phyloP scores from a whole-genome alignment of 306 rosid genomes.

The Prunus armeniaca region DNA sequence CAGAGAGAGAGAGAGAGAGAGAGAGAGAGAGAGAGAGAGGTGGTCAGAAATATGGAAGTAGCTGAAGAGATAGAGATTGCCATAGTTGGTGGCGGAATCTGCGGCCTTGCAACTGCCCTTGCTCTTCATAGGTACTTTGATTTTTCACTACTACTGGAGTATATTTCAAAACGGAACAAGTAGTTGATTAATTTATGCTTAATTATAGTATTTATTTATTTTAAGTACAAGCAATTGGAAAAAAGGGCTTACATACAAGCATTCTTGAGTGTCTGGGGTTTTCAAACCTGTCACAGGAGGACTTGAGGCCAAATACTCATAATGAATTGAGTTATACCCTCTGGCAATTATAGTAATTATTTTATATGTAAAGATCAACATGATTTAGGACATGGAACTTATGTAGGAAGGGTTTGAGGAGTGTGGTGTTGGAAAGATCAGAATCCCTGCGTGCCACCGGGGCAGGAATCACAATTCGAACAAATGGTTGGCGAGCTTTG shows the following conservation, averaged over 20 bases:
- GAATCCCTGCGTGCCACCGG: constrained; percentile 39
- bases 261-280: no score
- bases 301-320: no score
- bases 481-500: constrained; percentile 64
- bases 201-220: no score
- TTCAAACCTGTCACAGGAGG: no score
- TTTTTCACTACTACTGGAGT: not conserved
- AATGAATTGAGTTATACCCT: no score
- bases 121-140: constrained; percentile 53
- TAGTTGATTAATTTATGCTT: not conserved
- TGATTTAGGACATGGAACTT: no score
- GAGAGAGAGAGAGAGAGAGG: not conserved
- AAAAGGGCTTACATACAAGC: no score
- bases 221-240: no score
- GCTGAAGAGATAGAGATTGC: constrained; percentile 36
- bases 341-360: no score
- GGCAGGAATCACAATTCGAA: constrained; percentile 37
- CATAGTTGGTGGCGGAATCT: constrained; percentile 61
- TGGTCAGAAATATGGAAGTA: constrained; percentile 19
- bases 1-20: not conserved
- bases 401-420: constrained; percentile 40
- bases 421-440: constrained; percentile 55
- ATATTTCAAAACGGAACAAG: no score
- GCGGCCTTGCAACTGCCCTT: constrained; percentile 71
- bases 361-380: no score